Evolutionary conservation across 495 filamentous ascomycete genomes (phyloP), one percentile per base, ranked within the genome.

Genomic region (Xylaria palmicola): DNA sequence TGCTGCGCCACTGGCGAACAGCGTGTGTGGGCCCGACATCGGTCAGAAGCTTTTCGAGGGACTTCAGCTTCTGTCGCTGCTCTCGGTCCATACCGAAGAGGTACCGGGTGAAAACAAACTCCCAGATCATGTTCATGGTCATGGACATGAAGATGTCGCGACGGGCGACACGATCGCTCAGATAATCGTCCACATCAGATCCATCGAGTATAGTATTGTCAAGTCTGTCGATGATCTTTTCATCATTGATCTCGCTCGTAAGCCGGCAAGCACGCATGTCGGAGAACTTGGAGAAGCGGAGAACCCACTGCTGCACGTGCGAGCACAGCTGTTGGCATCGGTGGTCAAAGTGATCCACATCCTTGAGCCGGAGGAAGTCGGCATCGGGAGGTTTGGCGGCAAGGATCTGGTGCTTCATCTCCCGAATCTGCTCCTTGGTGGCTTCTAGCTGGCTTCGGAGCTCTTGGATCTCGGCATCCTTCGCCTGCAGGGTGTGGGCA

Each of bases 11-110:
- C 74, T 95, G 91, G 56, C 93, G 89, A 17, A 98, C 91, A 8
- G 94, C 91, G 51, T 85, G 80, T 40, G 81, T 79, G 7, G 90
- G 88, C 56, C 91, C 93, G 65, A 96, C 90, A 73, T 97, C 94
- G 26, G 79, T 75, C n/a, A 98, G 81, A 52, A 87, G 85, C 76
- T 94, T 96, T 77, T 98, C 94, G 15, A 98, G 85, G 7, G 85
- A 84, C 76, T 98, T 96, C 69, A 98, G 88, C 69, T 96, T 97
- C 74, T 98, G 93, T 26, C 95, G 89, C 70, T 98, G 93, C 70
- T 97, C 94, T 52, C 92, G 84, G 75, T 97, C 93, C 91, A 98
- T 94, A 62, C 95, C 94, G 69, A 98, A 98, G 36, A 98, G 85
- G 70, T 98, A 98, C 57, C 95, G 88, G 10, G 92, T 96, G 74